phyloP scores from a whole-genome alignment of 2,329 filamentous ascomycete species.

The Aspergillus clavatus region DNA sequence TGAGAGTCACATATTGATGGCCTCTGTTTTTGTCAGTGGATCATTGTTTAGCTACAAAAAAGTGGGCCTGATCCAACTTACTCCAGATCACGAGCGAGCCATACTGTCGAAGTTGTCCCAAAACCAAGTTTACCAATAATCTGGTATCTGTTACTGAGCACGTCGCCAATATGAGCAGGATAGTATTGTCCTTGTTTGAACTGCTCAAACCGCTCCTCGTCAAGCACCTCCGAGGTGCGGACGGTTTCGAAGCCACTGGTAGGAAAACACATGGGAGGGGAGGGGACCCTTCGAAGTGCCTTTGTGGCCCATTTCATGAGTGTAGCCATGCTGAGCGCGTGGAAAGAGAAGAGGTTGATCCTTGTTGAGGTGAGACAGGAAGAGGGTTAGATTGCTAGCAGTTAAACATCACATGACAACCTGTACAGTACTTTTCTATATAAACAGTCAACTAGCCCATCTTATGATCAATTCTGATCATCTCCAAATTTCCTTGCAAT shows the following conservation, averaged over 20 bases:
- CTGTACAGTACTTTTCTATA: neutral
- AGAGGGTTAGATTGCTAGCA: no score
- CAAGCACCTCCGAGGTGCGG: conserved; percentile 15
- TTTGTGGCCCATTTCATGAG: conserved; percentile 19
- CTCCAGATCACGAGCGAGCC: conserved; percentile 28
- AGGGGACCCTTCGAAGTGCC: conserved; percentile 12
- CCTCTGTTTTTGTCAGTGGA: conserved; percentile 13
- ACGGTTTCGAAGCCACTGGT: conserved; percentile 17
- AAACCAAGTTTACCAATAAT: conserved; percentile 29
- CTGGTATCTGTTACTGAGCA: conserved; percentile 25
- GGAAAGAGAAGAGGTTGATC: no score
- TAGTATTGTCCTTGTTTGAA: conserved; percentile 28
- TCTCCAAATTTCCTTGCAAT: neutral
- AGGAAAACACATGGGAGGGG: conserved; percentile 17
- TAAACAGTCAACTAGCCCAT: neutral
- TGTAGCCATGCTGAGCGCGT: conserved; percentile 12
- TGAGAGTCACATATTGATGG: conserved; percentile 22
- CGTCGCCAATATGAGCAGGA: conserved; percentile 28
- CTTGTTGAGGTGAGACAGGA: no score
- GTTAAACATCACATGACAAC: neutral
- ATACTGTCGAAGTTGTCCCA: conserved; percentile 26
- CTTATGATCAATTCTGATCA: neutral
- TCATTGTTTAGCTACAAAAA: conserved; percentile 6
- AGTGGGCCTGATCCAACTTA: conserved; percentile 11
- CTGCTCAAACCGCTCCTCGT: conserved; percentile 23